Base-by-base conservation (phyloP, 495 filamentous ascomycete genomes). In the Aspergillus leporis region DNA sequence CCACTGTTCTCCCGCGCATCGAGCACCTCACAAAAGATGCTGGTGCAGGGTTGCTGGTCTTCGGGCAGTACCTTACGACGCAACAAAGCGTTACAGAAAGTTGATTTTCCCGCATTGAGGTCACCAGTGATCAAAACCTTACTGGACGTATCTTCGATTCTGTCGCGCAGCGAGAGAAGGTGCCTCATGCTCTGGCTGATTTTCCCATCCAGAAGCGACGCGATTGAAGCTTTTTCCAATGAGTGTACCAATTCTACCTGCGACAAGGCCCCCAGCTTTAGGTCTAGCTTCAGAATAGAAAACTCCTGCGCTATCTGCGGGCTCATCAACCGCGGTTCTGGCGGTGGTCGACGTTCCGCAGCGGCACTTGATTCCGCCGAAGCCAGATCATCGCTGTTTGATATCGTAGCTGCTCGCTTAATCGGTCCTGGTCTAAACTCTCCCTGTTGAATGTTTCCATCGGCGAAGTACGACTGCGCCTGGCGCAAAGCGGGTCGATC, bases 101-200 rank as follows among this genome's bases (percentile, higher is more conserved):
- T 98, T 12, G 94, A 98, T 69, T 98, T 98, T 66, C 94, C 94
- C 14, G 94, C 93, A 70, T 98, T 98, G 50, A 98, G 72, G 74
- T 98, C 94, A 66, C 94, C 94, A 13, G 94, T 98, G n/a, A 98
- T 87, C 63, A 98, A 69, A 16, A 98, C 95, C 74, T 98, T 98
- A 75, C 95, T 98, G 3, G 93, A 90, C 0, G 90, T 98, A 75
- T 98, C 94, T 67, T 97, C 93, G 52, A 98, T 98, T 52, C 94
- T 85, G 61, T 98, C 95, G 59, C 91, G 87, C 43, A 98, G 81
- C 4, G 87, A 83, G 45, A 89, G 78, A 7, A 98, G 82, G 77
- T 98, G 94, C 67, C 92, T 90, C 70, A 97, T 86, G 70, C 90
- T 96, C 63, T 93, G 88, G 57, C 86, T 87, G 66, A 98, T 97